These are phyloP conservation scores for Pseudopithomyces chartarum DNA, from an alignment of 2,329 filamentous ascomycete genomes.

Conservation along the genomic window DNA sequence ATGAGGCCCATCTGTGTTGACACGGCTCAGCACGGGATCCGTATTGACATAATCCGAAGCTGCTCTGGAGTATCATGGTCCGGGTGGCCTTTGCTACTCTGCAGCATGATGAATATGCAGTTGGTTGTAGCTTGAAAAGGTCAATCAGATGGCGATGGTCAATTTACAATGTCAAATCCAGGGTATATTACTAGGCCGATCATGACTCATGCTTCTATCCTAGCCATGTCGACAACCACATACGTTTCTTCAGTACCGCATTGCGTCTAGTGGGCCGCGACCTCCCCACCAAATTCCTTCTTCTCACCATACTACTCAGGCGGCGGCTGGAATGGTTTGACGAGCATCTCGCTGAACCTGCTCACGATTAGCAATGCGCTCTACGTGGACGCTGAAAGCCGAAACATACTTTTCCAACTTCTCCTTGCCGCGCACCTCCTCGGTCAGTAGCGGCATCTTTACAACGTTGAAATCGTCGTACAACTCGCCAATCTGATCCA, in stretches of 20 bases:
- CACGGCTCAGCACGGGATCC: too few species aligned
- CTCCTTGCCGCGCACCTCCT: slow-evolving; percentile 95
- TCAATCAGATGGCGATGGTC: background rate
- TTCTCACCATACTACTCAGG: slow-evolving; percentile 41
- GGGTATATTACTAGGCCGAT: background rate
- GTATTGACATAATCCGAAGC: too few species aligned
- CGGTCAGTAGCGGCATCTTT: slow-evolving; percentile 93
- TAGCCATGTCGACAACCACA: background rate
- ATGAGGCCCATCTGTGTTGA: too few species aligned
- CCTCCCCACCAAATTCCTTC: background rate
- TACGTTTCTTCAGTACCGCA: background rate
- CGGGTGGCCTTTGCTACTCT: too few species aligned
- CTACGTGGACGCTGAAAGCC: background rate
- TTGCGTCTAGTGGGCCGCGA: background rate
- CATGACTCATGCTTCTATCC: background rate
- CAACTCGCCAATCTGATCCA: slow-evolving; percentile 97
- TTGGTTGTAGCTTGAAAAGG: too few species aligned
- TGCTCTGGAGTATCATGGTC: too few species aligned
- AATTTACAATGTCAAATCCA: too few species aligned
- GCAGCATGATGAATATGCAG: too few species aligned
- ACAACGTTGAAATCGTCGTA: slow-evolving; percentile 99
- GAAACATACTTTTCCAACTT: slow-evolving; percentile 72
- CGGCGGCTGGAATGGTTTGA: slow-evolving; percentile 75
- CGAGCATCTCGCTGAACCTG: slow-evolving; percentile 80
- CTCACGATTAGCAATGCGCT: slow-evolving; percentile 13